These are phyloP conservation scores for Tolypocladium tropicale DNA, from an alignment of 2,329 filamentous ascomycete species.

Conservation along the genomic window DNA sequence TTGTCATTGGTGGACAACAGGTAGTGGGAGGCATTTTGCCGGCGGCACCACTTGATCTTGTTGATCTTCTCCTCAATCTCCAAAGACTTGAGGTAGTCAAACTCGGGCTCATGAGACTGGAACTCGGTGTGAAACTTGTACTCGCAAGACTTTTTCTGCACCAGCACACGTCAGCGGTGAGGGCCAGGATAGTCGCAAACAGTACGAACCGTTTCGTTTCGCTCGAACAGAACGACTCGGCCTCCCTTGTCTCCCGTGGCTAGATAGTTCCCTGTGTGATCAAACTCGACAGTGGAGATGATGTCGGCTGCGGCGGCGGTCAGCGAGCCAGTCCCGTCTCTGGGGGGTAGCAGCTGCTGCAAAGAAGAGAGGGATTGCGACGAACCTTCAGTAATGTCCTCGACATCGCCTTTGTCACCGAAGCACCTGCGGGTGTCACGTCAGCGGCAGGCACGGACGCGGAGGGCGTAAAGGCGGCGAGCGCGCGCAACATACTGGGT, in stretches of 20 bases:
- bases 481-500: slow-evolving; percentile 66
- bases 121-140: slow-evolving; percentile 99
- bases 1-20: slow-evolving; percentile 98
- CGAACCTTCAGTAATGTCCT: slow-evolving; percentile 93
- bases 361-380: slow-evolving; percentile 2
- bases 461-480: not conserved
- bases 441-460: slow-evolving; percentile 12
- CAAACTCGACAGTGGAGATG: slow-evolving; percentile 85
- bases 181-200: not conserved
- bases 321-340: slow-evolving; percentile 5
- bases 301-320: slow-evolving; percentile 57
- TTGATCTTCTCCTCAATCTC: slow-evolving; percentile 99
- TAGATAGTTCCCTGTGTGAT: slow-evolving; percentile 82
- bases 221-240: slow-evolving; percentile 75
- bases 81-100: slow-evolving; percentile 97
- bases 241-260: slow-evolving; percentile 87
- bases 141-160: slow-evolving; percentile 98
- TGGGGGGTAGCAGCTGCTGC: slow-evolving; percentile 1
- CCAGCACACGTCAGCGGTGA: not conserved
- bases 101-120: slow-evolving; percentile 98
- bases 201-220: slow-evolving; percentile 80
- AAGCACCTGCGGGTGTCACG: slow-evolving; percentile 62
- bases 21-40: slow-evolving; percentile 97
- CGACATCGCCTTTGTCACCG: slow-evolving; percentile 98
- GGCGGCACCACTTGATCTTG: slow-evolving; percentile 99